phyloP scores from a whole-genome alignment of 2,329 filamentous ascomycete genomes.

The Talaromyces amestolkiae region DNA sequence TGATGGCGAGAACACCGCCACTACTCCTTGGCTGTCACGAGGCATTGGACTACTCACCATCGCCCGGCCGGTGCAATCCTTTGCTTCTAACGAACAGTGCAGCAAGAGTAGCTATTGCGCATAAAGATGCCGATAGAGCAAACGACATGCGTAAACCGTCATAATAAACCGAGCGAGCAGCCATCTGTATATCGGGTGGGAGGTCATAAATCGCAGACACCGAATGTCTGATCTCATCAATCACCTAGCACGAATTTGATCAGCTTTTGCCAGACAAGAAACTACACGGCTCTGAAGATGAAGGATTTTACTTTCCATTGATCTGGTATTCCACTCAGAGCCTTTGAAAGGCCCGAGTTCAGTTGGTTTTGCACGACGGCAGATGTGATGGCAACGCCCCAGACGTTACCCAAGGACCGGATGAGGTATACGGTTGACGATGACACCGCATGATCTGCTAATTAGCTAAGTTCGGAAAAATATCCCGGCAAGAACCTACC shows the following conservation, averaged over 20 bases:
- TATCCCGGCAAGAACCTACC: slow-evolving; percentile 40
- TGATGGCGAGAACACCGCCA: neutral
- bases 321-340: slow-evolving; percentile 55
- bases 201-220: slow-evolving; percentile 56
- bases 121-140: slow-evolving; percentile 53
- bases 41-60: neutral
- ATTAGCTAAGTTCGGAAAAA: neutral
- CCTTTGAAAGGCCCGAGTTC: slow-evolving; percentile 53
- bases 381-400: slow-evolving; percentile 62
- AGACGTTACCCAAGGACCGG: slow-evolving; percentile 62
- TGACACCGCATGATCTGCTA: slow-evolving; percentile 60
- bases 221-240: slow-evolving; percentile 62
- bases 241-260: slow-evolving; percentile 47
- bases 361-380: slow-evolving; percentile 63
- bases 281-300: slow-evolving; percentile 17
- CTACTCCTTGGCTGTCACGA: neutral
- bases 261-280: slow-evolving; percentile 25
- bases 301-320: slow-evolving; percentile 55
- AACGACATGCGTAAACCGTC: slow-evolving; percentile 58
- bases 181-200: slow-evolving; percentile 56
- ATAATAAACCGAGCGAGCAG: slow-evolving; percentile 60
- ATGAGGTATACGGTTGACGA: slow-evolving; percentile 64
- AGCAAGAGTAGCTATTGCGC: slow-evolving; percentile 49
- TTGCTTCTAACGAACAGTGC: slow-evolving; percentile 48
- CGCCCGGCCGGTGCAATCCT: slow-evolving; percentile 24